Conservation (phyloP, 2,329 filamentous ascomycete genomes). For the Aspergillus proliferans region DNA sequence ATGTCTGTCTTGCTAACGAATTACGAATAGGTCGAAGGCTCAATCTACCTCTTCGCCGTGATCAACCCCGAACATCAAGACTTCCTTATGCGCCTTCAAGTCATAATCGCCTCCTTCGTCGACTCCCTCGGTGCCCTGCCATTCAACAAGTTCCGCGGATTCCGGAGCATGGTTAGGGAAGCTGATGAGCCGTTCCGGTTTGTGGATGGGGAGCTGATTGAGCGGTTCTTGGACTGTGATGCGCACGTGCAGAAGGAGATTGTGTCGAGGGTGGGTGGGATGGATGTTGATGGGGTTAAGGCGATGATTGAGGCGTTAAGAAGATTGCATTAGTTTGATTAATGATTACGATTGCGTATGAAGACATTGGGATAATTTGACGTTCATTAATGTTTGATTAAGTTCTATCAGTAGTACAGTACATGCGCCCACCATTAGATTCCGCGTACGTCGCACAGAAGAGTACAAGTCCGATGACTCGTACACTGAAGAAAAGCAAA, state of each 20-base stretch:
- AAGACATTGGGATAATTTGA: background rate
- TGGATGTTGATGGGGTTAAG: slow-evolving; percentile 55
- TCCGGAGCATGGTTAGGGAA: slow-evolving; percentile 64
- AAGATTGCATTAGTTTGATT: slow-evolving; percentile 39
- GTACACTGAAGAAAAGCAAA: too few relatives aligned
- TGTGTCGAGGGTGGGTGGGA: slow-evolving; percentile 43
- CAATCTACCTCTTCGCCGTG: slow-evolving; percentile 80
- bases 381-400: background rate
- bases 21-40: slow-evolving; percentile 67
- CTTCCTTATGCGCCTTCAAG: slow-evolving; percentile 75
- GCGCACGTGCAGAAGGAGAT: slow-evolving; percentile 53
- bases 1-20: background rate
- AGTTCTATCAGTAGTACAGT: background rate
- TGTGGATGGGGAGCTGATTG: slow-evolving; percentile 85
- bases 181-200: slow-evolving; percentile 76
- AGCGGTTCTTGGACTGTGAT: slow-evolving; percentile 69
- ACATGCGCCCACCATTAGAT: background rate
- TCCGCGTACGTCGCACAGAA: too few relatives aligned
- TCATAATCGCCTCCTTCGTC: slow-evolving; percentile 60
- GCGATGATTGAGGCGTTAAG: slow-evolving; percentile 55
- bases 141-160: slow-evolving; percentile 76
- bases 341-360: background rate
- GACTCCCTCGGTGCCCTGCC: slow-evolving; percentile 65
- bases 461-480: too few relatives aligned
- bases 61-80: slow-evolving; percentile 69